Conservation (phyloP, 2,329 filamentous ascomycete species). For the Fusarium nisikadoi region DNA sequence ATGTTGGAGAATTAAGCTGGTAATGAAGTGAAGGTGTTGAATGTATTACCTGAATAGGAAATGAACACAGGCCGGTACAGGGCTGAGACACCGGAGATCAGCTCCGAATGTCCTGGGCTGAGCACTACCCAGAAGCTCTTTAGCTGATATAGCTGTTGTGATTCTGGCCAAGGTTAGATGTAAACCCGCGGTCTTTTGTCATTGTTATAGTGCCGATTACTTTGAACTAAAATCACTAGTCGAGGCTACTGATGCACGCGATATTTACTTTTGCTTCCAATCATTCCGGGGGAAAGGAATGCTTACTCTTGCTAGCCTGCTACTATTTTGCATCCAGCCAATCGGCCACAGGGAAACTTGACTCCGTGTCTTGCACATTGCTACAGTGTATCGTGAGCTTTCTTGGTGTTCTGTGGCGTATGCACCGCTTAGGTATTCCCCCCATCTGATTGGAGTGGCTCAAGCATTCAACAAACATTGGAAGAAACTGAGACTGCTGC, state of each 20-base stretch:
- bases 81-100: no score
- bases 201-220: neutral
- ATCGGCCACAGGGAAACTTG: neutral
- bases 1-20: neutral
- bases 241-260: neutral
- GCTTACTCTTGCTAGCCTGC: neutral
- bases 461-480: neutral
- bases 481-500: neutral
- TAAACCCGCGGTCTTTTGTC: neutral
- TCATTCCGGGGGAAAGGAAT: neutral
- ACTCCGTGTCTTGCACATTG: neutral
- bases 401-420: neutral
- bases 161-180: neutral
- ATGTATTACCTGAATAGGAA: neutral
- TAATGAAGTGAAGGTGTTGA: neutral
- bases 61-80: neutral
- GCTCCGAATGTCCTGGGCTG: neutral
- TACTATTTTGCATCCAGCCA: rapidly evolving
- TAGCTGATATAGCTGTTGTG: neutral
- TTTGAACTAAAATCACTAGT: neutral
- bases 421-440: neutral
- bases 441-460: neutral
- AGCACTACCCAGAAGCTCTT: neutral
- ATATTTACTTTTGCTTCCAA: neutral
- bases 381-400: neutral